These are phyloP conservation scores for Brassica napus DNA, from an alignment of 345 rosid species.

Conservation along the genomic window DNA sequence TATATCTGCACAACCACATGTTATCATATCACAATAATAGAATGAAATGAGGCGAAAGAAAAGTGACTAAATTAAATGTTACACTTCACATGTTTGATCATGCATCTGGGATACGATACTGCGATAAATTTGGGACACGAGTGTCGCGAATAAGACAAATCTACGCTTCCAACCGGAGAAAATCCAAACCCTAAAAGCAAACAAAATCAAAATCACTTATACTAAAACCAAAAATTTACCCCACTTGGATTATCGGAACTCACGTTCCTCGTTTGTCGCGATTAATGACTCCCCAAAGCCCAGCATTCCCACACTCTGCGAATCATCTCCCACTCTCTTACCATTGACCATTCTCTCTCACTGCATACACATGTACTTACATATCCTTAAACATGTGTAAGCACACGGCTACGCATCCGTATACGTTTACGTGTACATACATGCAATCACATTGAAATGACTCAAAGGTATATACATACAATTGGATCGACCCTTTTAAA, in stretches of 20 bases:
- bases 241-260: slow-evolving; percentile 90
- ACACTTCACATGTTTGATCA: slow-evolving; percentile 10
- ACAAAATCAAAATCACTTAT: not conserved
- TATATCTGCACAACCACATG: slow-evolving; percentile 9
- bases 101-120: slow-evolving; percentile 21
- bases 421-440: slow-evolving; percentile 28
- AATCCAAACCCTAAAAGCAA: slow-evolving; percentile 44
- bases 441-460: slow-evolving; percentile 1
- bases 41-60: slow-evolving; percentile 12
- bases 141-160: slow-evolving; percentile 61
- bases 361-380: slow-evolving; percentile 14
- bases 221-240: slow-evolving; percentile 14
- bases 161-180: slow-evolving; percentile 64
- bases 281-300: slow-evolving; percentile 92
- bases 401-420: slow-evolving; percentile 27
- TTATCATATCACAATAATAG: slow-evolving; percentile 7
- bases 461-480: slow-evolving; percentile 14
- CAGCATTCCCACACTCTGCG: slow-evolving; percentile 96
- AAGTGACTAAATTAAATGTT: not conserved
- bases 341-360: slow-evolving; percentile 48
- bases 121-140: slow-evolving; percentile 59
- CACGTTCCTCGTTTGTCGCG: slow-evolving; percentile 77
- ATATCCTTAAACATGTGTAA: slow-evolving; percentile 27
- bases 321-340: slow-evolving; percentile 55
- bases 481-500: slow-evolving; percentile 26